Percentiles rank a stretch among this genome's conserved stretches.
phyloP scores from a whole-genome alignment of 192 early-diverging fungal genomes.

The Ambispora gerdemannii region DNA sequence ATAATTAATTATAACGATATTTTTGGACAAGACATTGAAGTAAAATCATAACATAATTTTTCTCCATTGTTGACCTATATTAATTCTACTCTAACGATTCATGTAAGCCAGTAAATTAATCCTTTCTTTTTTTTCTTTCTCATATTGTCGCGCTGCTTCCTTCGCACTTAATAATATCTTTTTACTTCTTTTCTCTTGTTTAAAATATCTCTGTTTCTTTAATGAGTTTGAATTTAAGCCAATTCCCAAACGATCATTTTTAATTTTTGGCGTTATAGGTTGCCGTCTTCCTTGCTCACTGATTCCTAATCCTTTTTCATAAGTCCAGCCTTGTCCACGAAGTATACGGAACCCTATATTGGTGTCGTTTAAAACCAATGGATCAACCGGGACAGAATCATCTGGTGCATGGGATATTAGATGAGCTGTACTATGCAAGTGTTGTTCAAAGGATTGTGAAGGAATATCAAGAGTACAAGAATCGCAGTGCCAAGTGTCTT shows the following conservation, averaged over 20 bases:
- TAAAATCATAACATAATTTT: no score
- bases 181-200: background rate
- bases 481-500: background rate
- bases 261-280: slow-evolving; percentile 43
- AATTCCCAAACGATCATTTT: slow-evolving; percentile 47
- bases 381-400: background rate
- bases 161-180: slow-evolving; percentile 33
- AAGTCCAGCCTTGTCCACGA: slow-evolving; percentile 49
- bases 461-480: background rate
- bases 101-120: slow-evolving; percentile 38
- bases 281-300: slow-evolving; percentile 43
- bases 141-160: slow-evolving; percentile 32
- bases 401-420: background rate
- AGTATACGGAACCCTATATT: slow-evolving; percentile 50
- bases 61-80: no score
- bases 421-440: slow-evolving; percentile 2
- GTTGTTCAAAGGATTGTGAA: background rate
- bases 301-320: slow-evolving; percentile 47
- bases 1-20: no score
- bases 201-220: background rate
- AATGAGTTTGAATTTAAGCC: slow-evolving; percentile 32
- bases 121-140: slow-evolving; percentile 36
- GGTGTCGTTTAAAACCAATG: slow-evolving; percentile 19
- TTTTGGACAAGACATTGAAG: no score
- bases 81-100: slow-evolving; percentile 33